Evolutionary conservation across 208 protist species (phyloP).

Genomic region (Crithidia brevicula): DNA sequence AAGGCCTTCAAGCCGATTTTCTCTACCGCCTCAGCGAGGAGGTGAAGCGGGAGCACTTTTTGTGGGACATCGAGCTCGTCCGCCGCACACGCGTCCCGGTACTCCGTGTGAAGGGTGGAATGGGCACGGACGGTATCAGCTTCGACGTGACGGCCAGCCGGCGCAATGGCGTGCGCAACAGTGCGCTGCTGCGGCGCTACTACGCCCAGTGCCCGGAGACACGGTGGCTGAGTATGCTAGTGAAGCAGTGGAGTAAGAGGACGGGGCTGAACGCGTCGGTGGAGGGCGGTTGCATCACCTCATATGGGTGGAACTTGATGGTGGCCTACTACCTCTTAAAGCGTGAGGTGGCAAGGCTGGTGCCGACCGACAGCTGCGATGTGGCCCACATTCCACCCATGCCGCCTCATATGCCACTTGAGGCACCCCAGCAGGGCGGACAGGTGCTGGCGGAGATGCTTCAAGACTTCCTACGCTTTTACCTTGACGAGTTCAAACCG

Average conservation of each 20-base stretch:
- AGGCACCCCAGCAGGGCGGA: conserved; percentile 20
- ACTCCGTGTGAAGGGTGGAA: conserved; percentile 50
- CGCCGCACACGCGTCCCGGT: conserved; percentile 88
- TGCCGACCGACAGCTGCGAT: conserved; percentile 53
- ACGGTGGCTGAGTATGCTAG: conserved; percentile 76
- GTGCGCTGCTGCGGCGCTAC: conserved; percentile 75
- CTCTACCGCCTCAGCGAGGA: conserved; percentile 37
- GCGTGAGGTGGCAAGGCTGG: conserved; percentile 56
- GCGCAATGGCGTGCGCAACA: conserved; percentile 90
- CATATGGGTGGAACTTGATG: conserved; percentile 91
- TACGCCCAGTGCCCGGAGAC: conserved; percentile 61
- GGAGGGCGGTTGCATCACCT: conserved; percentile 79
- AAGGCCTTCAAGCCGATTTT: conserved; percentile 68
- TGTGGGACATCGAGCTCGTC: conserved; percentile 74
- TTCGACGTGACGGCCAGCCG: conserved; percentile 86
- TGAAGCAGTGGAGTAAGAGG: conserved; percentile 90
- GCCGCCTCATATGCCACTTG: conserved; percentile 33
- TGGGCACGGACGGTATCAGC: conserved; percentile 31
- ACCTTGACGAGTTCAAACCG: conserved; percentile 72
- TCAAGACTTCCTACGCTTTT: conserved; percentile 82
- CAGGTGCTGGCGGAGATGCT: conserved; percentile 64
- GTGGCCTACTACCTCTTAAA: conserved; percentile 83
- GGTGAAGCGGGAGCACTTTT: conserved; percentile 35
- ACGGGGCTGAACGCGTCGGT: conserved; percentile 72
- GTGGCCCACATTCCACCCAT: conserved; percentile 45